These are phyloP conservation scores for Aspergillus sp. DNA, from an alignment of 2,329 filamentous ascomycete genomes.

Conservation along the genomic window DNA sequence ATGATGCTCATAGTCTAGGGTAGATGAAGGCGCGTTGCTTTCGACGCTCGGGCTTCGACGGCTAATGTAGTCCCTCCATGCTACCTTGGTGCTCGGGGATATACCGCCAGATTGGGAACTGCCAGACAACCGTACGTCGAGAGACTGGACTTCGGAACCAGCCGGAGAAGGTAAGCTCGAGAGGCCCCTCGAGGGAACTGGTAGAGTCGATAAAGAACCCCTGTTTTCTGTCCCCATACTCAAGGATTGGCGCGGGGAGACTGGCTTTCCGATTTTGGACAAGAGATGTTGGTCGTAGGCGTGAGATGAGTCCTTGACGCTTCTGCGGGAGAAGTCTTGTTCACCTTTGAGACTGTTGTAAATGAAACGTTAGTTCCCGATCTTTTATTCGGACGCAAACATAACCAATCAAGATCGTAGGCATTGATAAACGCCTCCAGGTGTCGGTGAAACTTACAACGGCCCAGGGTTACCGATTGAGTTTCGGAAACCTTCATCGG, in stretches of 20 bases:
- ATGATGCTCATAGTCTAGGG: slow-evolving; percentile 43
- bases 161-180: slow-evolving; percentile 33
- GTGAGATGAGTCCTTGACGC: slow-evolving; percentile 59
- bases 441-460: slow-evolving; percentile 27
- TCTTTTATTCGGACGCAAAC: not conserved
- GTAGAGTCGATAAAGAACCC: slow-evolving; percentile 31
- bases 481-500: slow-evolving; percentile 34
- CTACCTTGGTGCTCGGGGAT: slow-evolving; percentile 40
- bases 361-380: not conserved
- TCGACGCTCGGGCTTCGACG: slow-evolving; percentile 47
- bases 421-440: not conserved
- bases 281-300: slow-evolving; percentile 63
- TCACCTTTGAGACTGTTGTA: slow-evolving; percentile 57
- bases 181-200: slow-evolving; percentile 33
- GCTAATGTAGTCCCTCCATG: slow-evolving; percentile 43
- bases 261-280: slow-evolving; percentile 61
- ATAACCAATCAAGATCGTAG: not conserved
- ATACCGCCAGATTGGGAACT: slow-evolving; percentile 42
- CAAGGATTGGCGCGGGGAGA: slow-evolving; percentile 49
- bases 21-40: slow-evolving; percentile 39
- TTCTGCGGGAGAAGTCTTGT: slow-evolving; percentile 57
- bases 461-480: slow-evolving; percentile 28
- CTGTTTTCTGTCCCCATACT: slow-evolving; percentile 33
- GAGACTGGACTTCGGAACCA: slow-evolving; percentile 30
- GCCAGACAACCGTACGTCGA: slow-evolving; percentile 40